A percentile compares a stretch with the other conserved stretches of the same genome.
Conservation (phyloP, 371 early-diverging fungal genomes). For the Aphelidium insulamus region DNA sequence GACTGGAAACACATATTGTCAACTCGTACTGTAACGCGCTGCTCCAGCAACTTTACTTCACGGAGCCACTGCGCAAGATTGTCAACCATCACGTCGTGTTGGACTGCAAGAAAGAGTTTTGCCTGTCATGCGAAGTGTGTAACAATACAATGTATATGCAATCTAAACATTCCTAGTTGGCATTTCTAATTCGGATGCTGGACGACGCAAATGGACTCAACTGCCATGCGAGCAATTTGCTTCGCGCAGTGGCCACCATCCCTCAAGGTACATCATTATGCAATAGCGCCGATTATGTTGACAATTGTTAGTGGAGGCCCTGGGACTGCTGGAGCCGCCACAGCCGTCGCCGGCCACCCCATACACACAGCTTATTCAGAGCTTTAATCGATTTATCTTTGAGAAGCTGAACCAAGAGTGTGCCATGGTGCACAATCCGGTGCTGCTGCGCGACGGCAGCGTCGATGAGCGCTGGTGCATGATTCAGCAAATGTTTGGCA, state of each 20-base stretch:
- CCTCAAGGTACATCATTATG: slow-evolving; percentile 38
- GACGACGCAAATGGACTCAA: slow-evolving; percentile 69
- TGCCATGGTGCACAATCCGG: slow-evolving; percentile 10
- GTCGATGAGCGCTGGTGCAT: too few relatives aligned
- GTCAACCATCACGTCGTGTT: slow-evolving; percentile 46
- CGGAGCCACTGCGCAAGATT: slow-evolving; percentile 30
- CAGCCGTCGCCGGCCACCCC: slow-evolving; percentile 26
- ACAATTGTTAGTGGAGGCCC: slow-evolving; percentile 26
- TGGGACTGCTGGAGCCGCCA: slow-evolving; percentile 67
- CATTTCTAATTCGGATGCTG: slow-evolving; percentile 73
- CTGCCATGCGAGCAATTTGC: slow-evolving; percentile 81
- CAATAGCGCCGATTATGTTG: neutral
- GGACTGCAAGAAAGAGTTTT: slow-evolving; percentile 42
- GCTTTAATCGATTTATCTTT: slow-evolving; percentile 63
- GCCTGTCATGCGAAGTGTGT: slow-evolving; percentile 74
- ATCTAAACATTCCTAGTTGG: too few relatives aligned
- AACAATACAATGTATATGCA: too few relatives aligned
- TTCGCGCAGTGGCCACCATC: slow-evolving; percentile 51
- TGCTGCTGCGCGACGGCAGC: slow-evolving; percentile 2
- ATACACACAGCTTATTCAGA: slow-evolving; percentile 54
- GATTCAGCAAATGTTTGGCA: slow-evolving; percentile 51
- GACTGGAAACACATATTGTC: slow-evolving; percentile 70
- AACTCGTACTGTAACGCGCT: slow-evolving; percentile 76
- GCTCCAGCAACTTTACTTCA: slow-evolving; percentile 61
- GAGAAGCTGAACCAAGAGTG: slow-evolving; percentile 64